Evolutionary conservation across 768 basidiomycete genomes (phyloP).

Genomic region (Rhizopogon vesiculosus): DNA sequence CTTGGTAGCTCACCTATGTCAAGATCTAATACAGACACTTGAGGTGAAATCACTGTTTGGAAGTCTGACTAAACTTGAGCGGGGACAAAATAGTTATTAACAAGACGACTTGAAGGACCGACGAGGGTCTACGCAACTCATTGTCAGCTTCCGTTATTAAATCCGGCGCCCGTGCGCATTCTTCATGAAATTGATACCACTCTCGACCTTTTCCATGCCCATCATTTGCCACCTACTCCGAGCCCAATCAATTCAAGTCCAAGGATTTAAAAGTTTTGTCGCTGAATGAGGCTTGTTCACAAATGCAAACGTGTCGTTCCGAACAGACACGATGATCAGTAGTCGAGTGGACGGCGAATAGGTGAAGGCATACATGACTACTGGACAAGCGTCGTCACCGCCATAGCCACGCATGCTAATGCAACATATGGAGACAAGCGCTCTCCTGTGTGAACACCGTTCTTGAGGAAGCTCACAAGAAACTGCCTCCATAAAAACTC

Average conservation of each 20-base stretch:
- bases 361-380: slow-evolving; percentile 37
- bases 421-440: slow-evolving; percentile 95
- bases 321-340: slow-evolving; percentile 89
- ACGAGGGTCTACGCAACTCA: too few relatives aligned
- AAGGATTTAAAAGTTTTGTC: slow-evolving; percentile 74
- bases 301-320: slow-evolving; percentile 95
- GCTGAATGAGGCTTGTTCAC: slow-evolving; percentile 90
- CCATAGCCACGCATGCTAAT: slow-evolving; percentile 92
- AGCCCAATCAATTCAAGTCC: too few relatives aligned
- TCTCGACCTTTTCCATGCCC: slow-evolving; percentile 91
- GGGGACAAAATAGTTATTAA: too few relatives aligned
- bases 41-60: too few relatives aligned
- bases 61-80: too few relatives aligned
- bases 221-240: slow-evolving; percentile 32
- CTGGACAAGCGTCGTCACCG: slow-evolving; percentile 58
- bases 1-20: slow-evolving; percentile 80
- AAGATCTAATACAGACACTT: slow-evolving; percentile 33
- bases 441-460: slow-evolving; percentile 56
- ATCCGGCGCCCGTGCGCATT: slow-evolving; percentile 99
- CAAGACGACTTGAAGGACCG: too few relatives aligned
- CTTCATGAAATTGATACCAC: slow-evolving; percentile 71
- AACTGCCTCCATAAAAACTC: slow-evolving; percentile 16
- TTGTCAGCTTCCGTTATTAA: slow-evolving; percentile 61
- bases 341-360: slow-evolving; percentile 74
- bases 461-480: background rate